phyloP scores from a whole-genome alignment of 768 basidiomycete genomes.

The Calvatia gigantea region DNA sequence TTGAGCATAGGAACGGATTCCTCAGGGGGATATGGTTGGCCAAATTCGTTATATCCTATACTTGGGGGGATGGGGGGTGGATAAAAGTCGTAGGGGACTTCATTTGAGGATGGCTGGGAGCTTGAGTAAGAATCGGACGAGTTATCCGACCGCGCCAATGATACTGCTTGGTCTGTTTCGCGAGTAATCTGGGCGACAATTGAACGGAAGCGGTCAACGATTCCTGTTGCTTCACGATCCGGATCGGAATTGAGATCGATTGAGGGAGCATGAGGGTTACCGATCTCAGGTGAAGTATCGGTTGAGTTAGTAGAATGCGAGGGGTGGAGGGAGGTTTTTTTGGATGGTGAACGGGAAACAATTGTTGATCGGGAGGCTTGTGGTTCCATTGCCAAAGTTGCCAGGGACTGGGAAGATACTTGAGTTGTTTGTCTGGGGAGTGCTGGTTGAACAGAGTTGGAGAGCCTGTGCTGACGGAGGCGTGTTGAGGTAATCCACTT shows the following conservation, averaged over 20 bases:
- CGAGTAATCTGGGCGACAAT: slow-evolving; percentile 47
- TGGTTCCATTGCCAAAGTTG: not conserved
- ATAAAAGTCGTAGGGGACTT: slow-evolving; percentile 25
- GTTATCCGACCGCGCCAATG: slow-evolving; percentile 29
- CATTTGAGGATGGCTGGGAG: slow-evolving; percentile 6
- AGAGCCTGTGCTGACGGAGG: slow-evolving; percentile 13
- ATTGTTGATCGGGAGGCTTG: slow-evolving; percentile 13
- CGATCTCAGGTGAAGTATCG: not conserved
- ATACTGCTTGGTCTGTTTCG: slow-evolving; percentile 49
- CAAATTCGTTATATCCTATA: slow-evolving; percentile 46
- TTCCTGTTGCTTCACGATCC: slow-evolving; percentile 37
- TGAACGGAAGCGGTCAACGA: slow-evolving; percentile 48
- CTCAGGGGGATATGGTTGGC: slow-evolving; percentile 42
- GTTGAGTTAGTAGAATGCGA: slow-evolving; percentile 5
- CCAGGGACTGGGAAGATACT: not conserved
- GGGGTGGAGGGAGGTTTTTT: slow-evolving; percentile 3
- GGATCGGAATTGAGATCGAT: slow-evolving; percentile 13
- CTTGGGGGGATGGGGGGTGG: slow-evolving; percentile 24
- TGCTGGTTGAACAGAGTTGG: not conserved
- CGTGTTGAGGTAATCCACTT: slow-evolving; percentile 11
- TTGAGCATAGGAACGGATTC: slow-evolving; percentile 60
- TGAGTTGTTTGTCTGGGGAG: not conserved
- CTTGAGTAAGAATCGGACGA: slow-evolving; percentile 12
- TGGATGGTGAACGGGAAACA: slow-evolving; percentile 6
- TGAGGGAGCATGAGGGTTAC: not conserved